Evolutionary conservation across 2,329 filamentous ascomycete genomes (phyloP), one percentile per base, ranked within the genome.

Genomic region (Fusarium stilboides): DNA sequence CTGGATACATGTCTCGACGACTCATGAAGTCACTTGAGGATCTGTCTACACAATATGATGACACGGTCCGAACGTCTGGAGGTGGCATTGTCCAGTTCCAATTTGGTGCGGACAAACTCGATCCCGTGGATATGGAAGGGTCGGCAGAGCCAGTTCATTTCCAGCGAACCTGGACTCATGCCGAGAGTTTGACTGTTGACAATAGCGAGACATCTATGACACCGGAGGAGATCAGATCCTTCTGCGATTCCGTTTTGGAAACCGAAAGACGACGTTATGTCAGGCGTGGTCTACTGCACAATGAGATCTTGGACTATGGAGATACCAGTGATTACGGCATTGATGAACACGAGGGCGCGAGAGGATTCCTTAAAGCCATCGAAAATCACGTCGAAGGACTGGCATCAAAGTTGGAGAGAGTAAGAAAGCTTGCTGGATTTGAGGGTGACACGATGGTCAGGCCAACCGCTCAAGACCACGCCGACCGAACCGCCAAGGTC

Each of bases 1-100:
- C 96, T 13, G 96, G 96, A 69, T 99, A 99, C 82, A 99, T 99
- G 96, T 98, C 95, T 68, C 91, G 96, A 82, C 91, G 96, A 72
- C 80, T 99, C 77, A 99, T 99, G 95, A 99, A 99, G 81, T 97
- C 94, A 5, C 82, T 99, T 49, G 96, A 99, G 78, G 96, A 99
- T 84, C 83, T 98, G 5, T 97, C 94, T 1, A 94, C 93, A 1
- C 90, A 94, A 74, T 99, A 99, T 75, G 96, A 99, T 75, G 89
- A 97, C 74, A 99, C 96, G 0, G 95, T 99, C 1, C 89, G 96
- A 58, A 98, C 95, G 28, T 98, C 94, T 1, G 91, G 91, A 3
- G 92, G 92, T 9, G 91, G 90, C 33, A 92, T 99, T 64, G 94
- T 99, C 3, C 96, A 99, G 77, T 98, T 99, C 82, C 94, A 97